phyloP scores from a whole-genome alignment of 208 protist genomes.

The Trypanosoma brucei region DNA sequence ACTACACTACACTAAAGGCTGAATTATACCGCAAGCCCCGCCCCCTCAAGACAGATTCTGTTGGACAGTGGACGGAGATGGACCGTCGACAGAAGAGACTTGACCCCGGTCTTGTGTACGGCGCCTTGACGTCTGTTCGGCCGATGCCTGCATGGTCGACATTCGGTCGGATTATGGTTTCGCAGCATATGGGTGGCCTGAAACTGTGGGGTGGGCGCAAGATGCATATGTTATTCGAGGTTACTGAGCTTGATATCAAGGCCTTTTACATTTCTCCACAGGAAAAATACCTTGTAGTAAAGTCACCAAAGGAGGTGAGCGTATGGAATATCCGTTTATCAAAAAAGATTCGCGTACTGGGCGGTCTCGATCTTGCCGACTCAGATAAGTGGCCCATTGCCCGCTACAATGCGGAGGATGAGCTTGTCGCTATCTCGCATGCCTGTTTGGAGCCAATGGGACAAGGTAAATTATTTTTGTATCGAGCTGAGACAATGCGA shows the following conservation, averaged over 20 bases:
- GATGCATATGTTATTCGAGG: conserved; percentile 82
- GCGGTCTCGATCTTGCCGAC: conserved; percentile 72
- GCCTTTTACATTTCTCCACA: conserved; percentile 83
- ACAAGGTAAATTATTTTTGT: conserved; percentile 73
- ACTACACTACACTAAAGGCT: conserved; percentile 72
- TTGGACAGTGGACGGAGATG: conserved; percentile 77
- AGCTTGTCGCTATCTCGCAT: conserved; percentile 76
- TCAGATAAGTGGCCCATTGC: conserved; percentile 81
- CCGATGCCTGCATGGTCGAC: conserved; percentile 85
- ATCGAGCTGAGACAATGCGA: conserved; percentile 70
- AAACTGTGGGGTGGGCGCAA: conserved; percentile 77
- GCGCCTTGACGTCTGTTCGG: conserved; percentile 43
- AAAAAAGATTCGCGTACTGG: conserved; percentile 78
- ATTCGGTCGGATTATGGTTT: conserved; percentile 82
- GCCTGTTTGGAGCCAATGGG: conserved; percentile 40
- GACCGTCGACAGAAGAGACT: conserved; percentile 67
- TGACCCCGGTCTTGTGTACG: conserved; percentile 56
- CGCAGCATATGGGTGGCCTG: conserved; percentile 68
- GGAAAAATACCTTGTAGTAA: conserved; percentile 87
- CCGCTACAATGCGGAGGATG: conserved; percentile 85
- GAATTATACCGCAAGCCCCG: conserved; percentile 71
- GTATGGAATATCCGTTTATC: conserved; percentile 77
- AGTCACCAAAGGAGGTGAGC: conserved; percentile 74
- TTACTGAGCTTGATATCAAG: conserved; percentile 57
- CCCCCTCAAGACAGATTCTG: conserved; percentile 53